phyloP scores from a whole-genome alignment of 208 protist genomes.

The Naegleria gruberi region DNA sequence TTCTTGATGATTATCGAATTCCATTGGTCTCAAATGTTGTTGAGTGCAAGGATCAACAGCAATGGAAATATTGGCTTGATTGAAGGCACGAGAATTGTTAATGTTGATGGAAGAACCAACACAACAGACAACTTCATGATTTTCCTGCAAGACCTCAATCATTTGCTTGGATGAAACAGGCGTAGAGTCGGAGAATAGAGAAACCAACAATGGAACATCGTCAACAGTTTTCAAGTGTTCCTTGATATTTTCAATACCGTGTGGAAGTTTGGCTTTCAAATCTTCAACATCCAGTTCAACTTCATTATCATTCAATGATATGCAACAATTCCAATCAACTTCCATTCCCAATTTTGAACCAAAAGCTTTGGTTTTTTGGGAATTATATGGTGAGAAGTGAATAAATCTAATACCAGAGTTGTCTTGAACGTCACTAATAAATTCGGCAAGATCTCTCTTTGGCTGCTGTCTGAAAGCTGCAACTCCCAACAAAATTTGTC shows the following conservation, averaged over 20 bases:
- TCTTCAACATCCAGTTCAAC: conserved; percentile 64
- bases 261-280: conserved; percentile 78
- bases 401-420: conserved; percentile 81
- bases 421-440: conserved; percentile 61
- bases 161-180: conserved; percentile 70
- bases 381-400: conserved; percentile 69
- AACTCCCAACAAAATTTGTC: conserved; percentile 74
- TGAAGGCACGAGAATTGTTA: conserved; percentile 75
- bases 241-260: conserved; percentile 79
- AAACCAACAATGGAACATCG: conserved; percentile 83
- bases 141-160: conserved; percentile 82
- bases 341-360: conserved; percentile 69
- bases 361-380: conserved; percentile 74
- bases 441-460: conserved; percentile 59
- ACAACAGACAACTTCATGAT: conserved; percentile 72
- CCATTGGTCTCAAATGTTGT: background rate
- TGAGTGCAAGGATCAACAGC: conserved; percentile 56
- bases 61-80: conserved; percentile 75
- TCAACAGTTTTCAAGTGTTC: conserved; percentile 82
- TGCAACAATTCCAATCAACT: conserved; percentile 90
- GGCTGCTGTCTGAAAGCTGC: conserved; percentile 73
- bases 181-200: conserved; percentile 79
- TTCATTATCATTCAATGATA: conserved; percentile 66
- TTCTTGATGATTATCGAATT: background rate
- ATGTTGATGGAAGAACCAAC: conserved; percentile 80